These are phyloP conservation scores for Schizochytrium sp. DNA, from an alignment of 108 stramenopile genomes.

Conservation along the genomic window DNA sequence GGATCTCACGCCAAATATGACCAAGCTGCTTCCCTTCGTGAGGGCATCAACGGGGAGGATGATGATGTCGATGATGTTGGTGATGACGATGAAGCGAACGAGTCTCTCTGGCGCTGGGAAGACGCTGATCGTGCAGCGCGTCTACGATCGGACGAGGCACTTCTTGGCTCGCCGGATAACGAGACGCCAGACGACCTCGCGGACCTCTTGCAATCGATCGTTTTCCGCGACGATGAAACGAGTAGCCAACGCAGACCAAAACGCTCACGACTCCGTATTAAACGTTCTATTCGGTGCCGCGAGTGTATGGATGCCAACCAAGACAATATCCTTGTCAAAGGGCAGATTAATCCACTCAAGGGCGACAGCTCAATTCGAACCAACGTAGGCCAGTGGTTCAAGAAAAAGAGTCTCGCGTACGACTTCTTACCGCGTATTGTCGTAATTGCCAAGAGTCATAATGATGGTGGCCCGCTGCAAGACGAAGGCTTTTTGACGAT, in stretches of 20 bases:
- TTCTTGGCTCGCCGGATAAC: not conserved
- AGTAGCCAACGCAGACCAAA: not conserved
- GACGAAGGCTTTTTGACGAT: not conserved
- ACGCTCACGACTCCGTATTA: not conserved
- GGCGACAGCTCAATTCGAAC: constrained; percentile 11
- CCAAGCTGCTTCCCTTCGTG: not conserved
- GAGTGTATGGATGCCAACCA: not conserved
- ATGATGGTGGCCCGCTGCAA: not conserved
- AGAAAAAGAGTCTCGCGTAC: not conserved
- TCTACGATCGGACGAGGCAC: not conserved
- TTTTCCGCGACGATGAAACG: not conserved
- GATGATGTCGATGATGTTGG: not conserved
- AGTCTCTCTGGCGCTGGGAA: not conserved
- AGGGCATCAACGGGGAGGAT: not conserved
- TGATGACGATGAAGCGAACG: not conserved
- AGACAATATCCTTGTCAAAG: not conserved
- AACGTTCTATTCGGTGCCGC: not conserved
- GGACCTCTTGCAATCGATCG: not conserved
- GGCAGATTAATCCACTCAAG: not conserved
- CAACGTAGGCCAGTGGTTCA: constrained; percentile 15
- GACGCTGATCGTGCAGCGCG: not conserved
- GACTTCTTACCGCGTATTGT: not conserved
- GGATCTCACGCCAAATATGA: too few relatives aligned
- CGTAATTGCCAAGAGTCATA: not conserved
- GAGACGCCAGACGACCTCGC: not conserved